A percentile compares a stretch with the other conserved stretches of the same genome.
Evolutionary conservation across 371 early-diverging fungal species (phyloP).

Genomic region (Caulochytrium protostelioides): DNA sequence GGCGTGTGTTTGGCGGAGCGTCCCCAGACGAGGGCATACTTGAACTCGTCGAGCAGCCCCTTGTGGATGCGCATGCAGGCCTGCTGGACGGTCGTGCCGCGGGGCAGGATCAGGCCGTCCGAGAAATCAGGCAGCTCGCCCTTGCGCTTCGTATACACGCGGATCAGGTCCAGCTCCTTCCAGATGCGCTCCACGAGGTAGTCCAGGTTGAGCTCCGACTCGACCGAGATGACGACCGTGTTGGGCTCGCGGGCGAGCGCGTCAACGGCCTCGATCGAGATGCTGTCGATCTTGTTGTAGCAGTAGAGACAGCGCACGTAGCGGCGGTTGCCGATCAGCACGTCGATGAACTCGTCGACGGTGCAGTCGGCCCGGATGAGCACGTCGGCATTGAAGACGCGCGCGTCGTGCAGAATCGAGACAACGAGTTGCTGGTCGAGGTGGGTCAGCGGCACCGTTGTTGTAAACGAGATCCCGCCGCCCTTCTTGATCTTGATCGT

Average conservation of each 20-base stretch:
- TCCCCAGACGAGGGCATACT: slow-evolving; percentile 87
- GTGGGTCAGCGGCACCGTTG: slow-evolving; percentile 68
- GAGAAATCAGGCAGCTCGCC: slow-evolving; percentile 91
- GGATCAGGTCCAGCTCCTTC: slow-evolving; percentile 63
- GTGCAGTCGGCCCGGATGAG: slow-evolving; percentile 90
- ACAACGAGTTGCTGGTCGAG: slow-evolving; percentile 80
- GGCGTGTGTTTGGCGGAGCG: slow-evolving; percentile 87
- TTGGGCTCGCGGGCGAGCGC: slow-evolving; percentile 57
- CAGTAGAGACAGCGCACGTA: slow-evolving; percentile 90
- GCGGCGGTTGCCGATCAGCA: slow-evolving; percentile 88
- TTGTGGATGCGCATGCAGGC: slow-evolving; percentile 94
- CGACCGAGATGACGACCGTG: slow-evolving; percentile 81
- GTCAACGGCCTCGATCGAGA: slow-evolving; percentile 92
- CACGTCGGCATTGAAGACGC: slow-evolving; percentile 97
- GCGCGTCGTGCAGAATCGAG: slow-evolving; percentile 64
- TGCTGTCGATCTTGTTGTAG: slow-evolving; percentile 94
- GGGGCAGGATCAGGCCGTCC: slow-evolving; percentile 77
- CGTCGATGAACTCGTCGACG: slow-evolving; percentile 97
- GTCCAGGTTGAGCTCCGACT: slow-evolving; percentile 85
- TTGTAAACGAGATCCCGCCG: slow-evolving; percentile 91
- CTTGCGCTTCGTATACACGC: slow-evolving; percentile 94
- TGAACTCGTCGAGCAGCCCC: slow-evolving; percentile 75
- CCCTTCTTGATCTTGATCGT: slow-evolving; percentile 92
- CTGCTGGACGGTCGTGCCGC: slow-evolving; percentile 77
- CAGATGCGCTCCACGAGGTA: slow-evolving; percentile 73